These are phyloP conservation scores for Vigna angularis DNA, from an alignment of 306 rosid genomes.

Conservation along the genomic window DNA sequence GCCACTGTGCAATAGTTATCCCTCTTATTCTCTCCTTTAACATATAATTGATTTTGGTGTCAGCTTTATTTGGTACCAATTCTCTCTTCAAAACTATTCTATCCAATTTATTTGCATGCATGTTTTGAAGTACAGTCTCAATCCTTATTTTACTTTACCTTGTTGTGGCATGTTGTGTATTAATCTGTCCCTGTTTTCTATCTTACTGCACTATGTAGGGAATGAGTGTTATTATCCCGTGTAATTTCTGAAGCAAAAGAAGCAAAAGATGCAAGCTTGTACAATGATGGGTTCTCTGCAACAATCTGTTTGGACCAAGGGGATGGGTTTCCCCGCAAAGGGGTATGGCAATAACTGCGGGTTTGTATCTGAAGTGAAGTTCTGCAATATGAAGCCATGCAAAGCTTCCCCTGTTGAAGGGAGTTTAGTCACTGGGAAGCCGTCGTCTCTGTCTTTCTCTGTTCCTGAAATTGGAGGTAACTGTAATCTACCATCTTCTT, in stretches of 20 bases:
- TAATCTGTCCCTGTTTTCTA: background rate
- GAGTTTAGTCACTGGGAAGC: conserved; percentile 61
- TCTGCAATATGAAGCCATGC: conserved; percentile 51
- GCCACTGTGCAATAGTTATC: background rate
- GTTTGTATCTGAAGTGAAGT: conserved; percentile 48
- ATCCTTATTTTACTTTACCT: background rate
- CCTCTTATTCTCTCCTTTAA: background rate
- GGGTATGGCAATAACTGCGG: conserved; percentile 43
- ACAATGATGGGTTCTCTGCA: conserved; percentile 72
- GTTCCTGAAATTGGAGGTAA: conserved; percentile 74
- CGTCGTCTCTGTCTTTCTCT: conserved; percentile 55
- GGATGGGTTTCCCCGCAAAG: conserved; percentile 47
- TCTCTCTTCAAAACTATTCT: background rate
- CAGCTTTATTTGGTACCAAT: background rate
- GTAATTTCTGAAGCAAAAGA: conserved; percentile 30
- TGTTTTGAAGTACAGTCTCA: background rate
- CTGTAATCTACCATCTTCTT: background rate
- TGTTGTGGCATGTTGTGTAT: background rate
- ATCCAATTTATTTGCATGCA: background rate
- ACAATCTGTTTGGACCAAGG: conserved; percentile 61
- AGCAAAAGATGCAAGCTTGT: conserved; percentile 64
- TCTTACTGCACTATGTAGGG: conserved; percentile 27
- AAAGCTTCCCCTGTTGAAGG: conserved; percentile 59
- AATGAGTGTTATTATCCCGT: background rate
- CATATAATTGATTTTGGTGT: background rate